Conservation (phyloP, 768 basidiomycete species). For the Termitomyces sp. region DNA sequence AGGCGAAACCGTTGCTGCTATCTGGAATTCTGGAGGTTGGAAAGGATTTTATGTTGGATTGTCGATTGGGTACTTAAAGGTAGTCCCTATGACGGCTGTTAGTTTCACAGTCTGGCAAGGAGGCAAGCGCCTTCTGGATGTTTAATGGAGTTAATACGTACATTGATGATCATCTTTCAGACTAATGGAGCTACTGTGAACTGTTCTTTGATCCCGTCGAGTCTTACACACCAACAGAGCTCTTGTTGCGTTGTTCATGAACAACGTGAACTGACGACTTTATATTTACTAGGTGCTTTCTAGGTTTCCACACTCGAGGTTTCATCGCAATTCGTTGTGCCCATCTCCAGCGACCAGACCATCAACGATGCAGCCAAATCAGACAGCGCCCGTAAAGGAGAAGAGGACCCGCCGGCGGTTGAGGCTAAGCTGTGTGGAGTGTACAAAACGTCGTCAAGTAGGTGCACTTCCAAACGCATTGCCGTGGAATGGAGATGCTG, state of each 20-base stretch:
- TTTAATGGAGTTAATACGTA: constrained; percentile 23
- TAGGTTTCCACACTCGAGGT: background rate
- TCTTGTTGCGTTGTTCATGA: constrained; percentile 11
- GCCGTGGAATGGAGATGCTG: background rate
- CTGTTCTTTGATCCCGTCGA: constrained; percentile 6
- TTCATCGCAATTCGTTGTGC: background rate
- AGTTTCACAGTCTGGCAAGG: constrained; percentile 91
- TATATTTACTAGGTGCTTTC: constrained; percentile 4
- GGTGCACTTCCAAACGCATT: constrained; percentile 9
- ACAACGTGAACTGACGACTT: constrained; percentile 10
- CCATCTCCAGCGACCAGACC: background rate
- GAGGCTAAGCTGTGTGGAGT: constrained; percentile 52
- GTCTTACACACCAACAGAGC: constrained; percentile 3
- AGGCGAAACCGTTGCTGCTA: constrained; percentile 66
- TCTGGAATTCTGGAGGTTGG: constrained; percentile 72
- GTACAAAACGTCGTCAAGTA: constrained; percentile 53
- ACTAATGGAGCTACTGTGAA: constrained; percentile 4
- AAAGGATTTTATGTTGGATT: constrained; percentile 91
- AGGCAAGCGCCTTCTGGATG: constrained; percentile 53
- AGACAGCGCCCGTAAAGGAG: constrained; percentile 24
- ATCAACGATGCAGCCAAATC: constrained; percentile 6
- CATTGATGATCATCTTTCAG: constrained; percentile 12
- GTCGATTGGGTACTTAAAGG: constrained; percentile 89
- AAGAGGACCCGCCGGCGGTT: constrained; percentile 49
- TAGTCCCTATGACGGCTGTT: constrained; percentile 94